Evolutionary conservation across 2,329 filamentous ascomycete species (phyloP).

Genomic region (Rutstroemia sp.): DNA sequence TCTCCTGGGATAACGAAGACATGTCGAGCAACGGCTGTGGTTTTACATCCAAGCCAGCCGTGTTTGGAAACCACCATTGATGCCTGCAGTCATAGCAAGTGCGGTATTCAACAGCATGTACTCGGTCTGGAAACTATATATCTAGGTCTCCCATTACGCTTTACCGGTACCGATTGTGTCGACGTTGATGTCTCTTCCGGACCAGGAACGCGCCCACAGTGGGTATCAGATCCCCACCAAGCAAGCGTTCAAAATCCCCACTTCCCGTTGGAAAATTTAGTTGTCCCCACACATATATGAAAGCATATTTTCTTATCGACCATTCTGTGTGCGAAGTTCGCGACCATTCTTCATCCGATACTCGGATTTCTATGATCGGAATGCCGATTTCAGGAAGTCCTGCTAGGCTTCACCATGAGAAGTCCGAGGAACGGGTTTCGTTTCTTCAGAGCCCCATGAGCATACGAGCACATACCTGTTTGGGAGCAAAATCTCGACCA

Average conservation of each 20-base stretch:
- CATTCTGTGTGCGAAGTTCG: not conserved
- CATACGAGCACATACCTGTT: not conserved
- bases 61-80: no score
- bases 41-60: no score
- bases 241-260: not conserved
- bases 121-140: not conserved
- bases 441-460: not conserved
- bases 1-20: no score
- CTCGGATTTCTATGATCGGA: not conserved
- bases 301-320: not conserved
- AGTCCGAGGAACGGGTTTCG: not conserved
- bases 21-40: no score
- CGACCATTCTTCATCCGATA: constrained; percentile 1
- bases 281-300: not conserved
- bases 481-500: no score
- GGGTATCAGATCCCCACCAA: not conserved
- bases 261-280: not conserved
- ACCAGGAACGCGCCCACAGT: not conserved
- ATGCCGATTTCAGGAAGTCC: not conserved
- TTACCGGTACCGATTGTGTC: no score
- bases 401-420: not conserved
- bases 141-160: not conserved
- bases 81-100: no score
- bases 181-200: not conserved
- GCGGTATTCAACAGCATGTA: not conserved